phyloP scores from a whole-genome alignment of 2,329 filamentous ascomycete species.

The Xylaria sp. region DNA sequence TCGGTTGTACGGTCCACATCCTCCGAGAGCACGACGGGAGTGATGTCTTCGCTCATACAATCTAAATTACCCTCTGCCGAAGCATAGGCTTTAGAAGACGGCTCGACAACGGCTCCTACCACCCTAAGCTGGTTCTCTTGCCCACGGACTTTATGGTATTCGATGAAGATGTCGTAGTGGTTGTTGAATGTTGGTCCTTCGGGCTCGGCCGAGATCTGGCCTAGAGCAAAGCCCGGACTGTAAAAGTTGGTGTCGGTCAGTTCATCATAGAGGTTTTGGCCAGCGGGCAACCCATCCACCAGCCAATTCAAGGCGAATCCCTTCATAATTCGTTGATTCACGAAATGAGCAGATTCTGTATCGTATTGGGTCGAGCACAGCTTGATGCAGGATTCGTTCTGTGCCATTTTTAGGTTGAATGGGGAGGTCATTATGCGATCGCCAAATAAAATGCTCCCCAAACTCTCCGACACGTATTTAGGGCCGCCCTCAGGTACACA shows the following conservation, averaged over 20 bases:
- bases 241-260: slow-evolving; percentile 84
- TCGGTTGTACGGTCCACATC: slow-evolving; percentile 62
- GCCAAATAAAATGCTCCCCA: slow-evolving; percentile 96
- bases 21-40: slow-evolving; percentile 71
- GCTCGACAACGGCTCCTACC: slow-evolving; percentile 90
- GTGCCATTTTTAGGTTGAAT: slow-evolving; percentile 85
- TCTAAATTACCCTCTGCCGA: slow-evolving; percentile 61
- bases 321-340: slow-evolving; percentile 83
- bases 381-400: slow-evolving; percentile 87
- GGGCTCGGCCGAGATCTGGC: slow-evolving; percentile 60
- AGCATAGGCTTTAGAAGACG: slow-evolving; percentile 73
- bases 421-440: slow-evolving; percentile 98
- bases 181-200: slow-evolving; percentile 80
- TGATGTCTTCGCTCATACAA: slow-evolving; percentile 67
- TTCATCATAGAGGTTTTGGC: slow-evolving; percentile 81
- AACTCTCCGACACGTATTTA: slow-evolving; percentile 82
- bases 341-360: slow-evolving; percentile 75
- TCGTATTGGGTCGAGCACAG: slow-evolving; percentile 77
- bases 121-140: slow-evolving; percentile 79
- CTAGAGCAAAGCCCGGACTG: slow-evolving; percentile 89
- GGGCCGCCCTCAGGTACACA: slow-evolving; percentile 82
- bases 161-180: slow-evolving; percentile 92
- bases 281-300: slow-evolving; percentile 91
- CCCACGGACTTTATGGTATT: slow-evolving; percentile 84
- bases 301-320: slow-evolving; percentile 96